These are phyloP conservation scores for Mycena venus DNA, from an alignment of 768 basidiomycete genomes.

Conservation along the genomic window DNA sequence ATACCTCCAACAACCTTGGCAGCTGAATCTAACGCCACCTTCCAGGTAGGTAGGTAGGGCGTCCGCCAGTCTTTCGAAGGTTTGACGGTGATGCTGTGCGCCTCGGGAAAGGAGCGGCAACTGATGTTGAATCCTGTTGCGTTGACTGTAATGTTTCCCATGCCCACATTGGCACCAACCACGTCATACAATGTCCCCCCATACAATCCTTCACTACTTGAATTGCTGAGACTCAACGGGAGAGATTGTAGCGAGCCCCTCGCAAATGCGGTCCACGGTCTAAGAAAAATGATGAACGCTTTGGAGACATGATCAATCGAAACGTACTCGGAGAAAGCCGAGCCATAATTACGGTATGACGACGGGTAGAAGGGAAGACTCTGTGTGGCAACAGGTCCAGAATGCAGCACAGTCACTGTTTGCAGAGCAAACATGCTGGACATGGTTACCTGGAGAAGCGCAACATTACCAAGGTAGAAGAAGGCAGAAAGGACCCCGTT, in stretches of 20 bases:
- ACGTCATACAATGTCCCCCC: neutral
- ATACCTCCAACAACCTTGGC: too few relatives aligned
- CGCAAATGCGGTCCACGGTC: neutral
- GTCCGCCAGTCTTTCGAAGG: neutral
- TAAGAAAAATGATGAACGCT: neutral
- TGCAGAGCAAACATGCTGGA: neutral
- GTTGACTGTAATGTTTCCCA: neutral
- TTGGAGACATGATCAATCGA: neutral
- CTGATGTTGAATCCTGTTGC: neutral
- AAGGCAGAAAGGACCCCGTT: neutral
- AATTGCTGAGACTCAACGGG: neutral
- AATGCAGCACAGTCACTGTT: neutral
- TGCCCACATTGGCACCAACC: neutral
- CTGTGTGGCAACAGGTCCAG: neutral
- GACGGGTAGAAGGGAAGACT: neutral
- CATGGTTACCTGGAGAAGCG: neutral
- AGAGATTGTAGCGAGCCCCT: neutral
- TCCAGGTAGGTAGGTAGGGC: too few relatives aligned
- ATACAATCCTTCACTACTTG: neutral
- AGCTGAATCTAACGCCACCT: neutral
- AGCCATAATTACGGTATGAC: neutral
- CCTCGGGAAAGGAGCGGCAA: neutral
- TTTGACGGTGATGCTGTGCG: neutral
- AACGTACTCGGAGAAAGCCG: neutral
- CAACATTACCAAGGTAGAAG: neutral